Evolutionary conservation across 2,329 filamentous ascomycete species (phyloP), one percentile per base, ranked within the genome.

Genomic region (Raffaelea ambrosiae): DNA sequence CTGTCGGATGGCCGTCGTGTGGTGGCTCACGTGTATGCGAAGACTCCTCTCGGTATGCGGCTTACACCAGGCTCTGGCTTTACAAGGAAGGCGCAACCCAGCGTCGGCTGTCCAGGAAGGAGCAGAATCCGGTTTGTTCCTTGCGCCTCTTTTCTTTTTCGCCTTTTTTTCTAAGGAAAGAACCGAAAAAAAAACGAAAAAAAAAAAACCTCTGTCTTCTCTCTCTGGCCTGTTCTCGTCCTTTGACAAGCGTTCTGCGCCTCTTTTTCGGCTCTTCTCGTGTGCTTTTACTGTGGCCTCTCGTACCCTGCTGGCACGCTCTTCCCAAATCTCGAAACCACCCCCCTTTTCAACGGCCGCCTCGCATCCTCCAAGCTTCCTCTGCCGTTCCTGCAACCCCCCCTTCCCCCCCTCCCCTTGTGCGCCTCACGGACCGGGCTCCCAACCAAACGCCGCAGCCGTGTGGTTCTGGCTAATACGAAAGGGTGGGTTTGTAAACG

Each of bases 381-480:
- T 31, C 7, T 14, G 20, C 39, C 46, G 35, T 20, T 21, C 13
- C 16, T 40, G 19, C 21, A 16, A 14, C 18, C 16, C 46, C 46
- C 45, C 23, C n/a, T n/a, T n/a, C n/a, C n/a, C n/a, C n/a, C n/a
- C n/a, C n/a, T n/a, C n/a, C n/a, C n/a, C n/a, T n/a, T 48, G 48
- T 40, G n/a, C n/a, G 44, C 40, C 48, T 42, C 42, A 49, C 20
- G 42, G 40, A 44, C 41, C 26, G 43, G 39, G 33, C 40, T 26
- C n/a, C 16, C 45, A 39, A 41, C 50, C 50, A 52, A 39, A 49
- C 43, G 36, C 35, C 13, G 39, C 23, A 16, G 16, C 13, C 16
- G 18, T 48, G 16, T 35, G 51, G 51, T 44, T 50, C 38, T 43
- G 20, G 39, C 43, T 44, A 43, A 43, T 35, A 40, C 43, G 39